phyloP scores from a whole-genome alignment of 805 yeast genomes.

The Starmerella etchellsii region DNA sequence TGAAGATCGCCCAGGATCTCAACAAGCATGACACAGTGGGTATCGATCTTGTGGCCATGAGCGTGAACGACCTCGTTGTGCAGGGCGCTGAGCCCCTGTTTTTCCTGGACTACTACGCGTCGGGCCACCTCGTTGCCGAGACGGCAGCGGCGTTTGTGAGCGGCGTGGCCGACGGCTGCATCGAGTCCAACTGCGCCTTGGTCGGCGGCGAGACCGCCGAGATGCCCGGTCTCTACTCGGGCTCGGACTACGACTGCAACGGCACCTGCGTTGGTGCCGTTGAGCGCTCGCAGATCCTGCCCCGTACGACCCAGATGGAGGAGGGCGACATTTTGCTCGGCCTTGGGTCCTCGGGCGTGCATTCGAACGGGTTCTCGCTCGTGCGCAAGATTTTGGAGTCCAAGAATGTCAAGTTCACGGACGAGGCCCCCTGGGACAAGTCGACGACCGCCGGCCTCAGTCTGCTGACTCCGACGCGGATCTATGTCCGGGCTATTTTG shows the following conservation, averaged over 20 bases:
- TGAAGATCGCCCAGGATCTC: constrained; percentile 83
- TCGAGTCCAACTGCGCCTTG: constrained; percentile 87
- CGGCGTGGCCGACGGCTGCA: constrained; percentile 96
- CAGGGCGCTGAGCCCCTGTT: constrained; percentile 98
- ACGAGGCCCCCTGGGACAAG: constrained; percentile 74
- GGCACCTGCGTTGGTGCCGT: constrained; percentile 99
- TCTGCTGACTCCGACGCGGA: constrained; percentile 77
- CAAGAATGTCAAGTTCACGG: constrained; percentile 55
- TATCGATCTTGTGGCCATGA: constrained; percentile 97
- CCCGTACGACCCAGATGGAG: constrained; percentile 52
- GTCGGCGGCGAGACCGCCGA: constrained; percentile 99
- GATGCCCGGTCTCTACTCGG: constrained; percentile 98
- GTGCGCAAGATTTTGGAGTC: constrained; percentile 83
- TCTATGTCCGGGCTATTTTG: constrained; percentile 83
- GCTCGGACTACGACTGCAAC: constrained; percentile 92
- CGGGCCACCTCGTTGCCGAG: constrained; percentile 74
- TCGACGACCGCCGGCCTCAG: constrained; percentile 70
- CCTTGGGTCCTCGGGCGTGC: constrained; percentile 81
- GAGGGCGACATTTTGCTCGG: constrained; percentile 79
- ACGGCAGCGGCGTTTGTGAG: constrained; percentile 79
- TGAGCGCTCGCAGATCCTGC: constrained; percentile 56
- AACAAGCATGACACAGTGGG: constrained; percentile 95
- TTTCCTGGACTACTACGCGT: constrained; percentile 92
- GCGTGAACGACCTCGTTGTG: constrained; percentile 91
- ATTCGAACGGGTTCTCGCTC: constrained; percentile 91